Evolutionary conservation across 2,329 filamentous ascomycete genomes (phyloP), one percentile per base, ranked within the genome.

Genomic region (Diaporthe nobilis): DNA sequence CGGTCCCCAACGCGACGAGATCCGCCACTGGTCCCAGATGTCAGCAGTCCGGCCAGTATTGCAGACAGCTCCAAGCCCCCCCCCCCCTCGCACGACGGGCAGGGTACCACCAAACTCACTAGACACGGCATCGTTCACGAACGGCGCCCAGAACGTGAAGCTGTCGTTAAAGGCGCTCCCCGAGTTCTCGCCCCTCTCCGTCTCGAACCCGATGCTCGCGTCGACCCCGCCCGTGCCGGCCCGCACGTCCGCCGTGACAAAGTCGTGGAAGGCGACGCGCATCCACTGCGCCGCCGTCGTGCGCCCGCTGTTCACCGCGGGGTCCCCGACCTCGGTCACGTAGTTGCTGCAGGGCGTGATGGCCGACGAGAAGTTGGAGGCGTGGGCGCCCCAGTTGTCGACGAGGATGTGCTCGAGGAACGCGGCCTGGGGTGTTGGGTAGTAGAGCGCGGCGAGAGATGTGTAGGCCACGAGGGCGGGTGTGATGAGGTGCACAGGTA

Each of bases 131-230:
- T 81, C 80, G 42, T 80, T 81, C 22, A 81, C 80, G 39, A 80
- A 82, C 10, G 81, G 80, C 5, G 58, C 51, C 72, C 72, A 80
- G 67, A 81, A 81, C 22, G 77, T 80, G 47, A 80, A 81, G 68
- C 79, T 82, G 60, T 81, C 79, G 25, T 82, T 81, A 44, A 82
- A 82, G 7, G 80, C 81, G 25, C 74, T 75, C 15, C 81, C 80
- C 57, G 76, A 78, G 63, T 82, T 82, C 74, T 81, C 80, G 5
- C 71, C 79, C 28, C 80, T 78, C 22, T 20, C 71, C 2, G 80
- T 81, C 80, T 82, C 81, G 71, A 81, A 82, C 12, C 80, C 79
- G 53, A 81, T 81, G 61, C 79, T 81, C 3, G 81, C 81, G 53
- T 82, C 81, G n/a, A 82, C 13, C 2, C 81, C 81, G 10, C 81